Evolutionary conservation across 371 early-diverging fungal species (phyloP).

Genomic region (Saksenaea vasiformis): DNA sequence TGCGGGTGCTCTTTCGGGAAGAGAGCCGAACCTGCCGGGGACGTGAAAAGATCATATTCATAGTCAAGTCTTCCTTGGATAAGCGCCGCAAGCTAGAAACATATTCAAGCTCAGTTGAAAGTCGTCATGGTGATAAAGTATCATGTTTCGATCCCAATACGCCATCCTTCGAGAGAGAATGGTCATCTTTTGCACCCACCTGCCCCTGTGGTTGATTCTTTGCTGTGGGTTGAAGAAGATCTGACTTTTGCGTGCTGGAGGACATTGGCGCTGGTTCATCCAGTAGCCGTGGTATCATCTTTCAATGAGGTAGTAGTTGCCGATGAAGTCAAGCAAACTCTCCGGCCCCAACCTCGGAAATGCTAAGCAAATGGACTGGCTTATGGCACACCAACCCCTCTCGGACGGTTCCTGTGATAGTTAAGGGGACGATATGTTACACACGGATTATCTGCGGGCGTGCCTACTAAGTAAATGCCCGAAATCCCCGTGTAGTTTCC

Average conservation of each 20-base stretch:
- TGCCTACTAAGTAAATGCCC: too few species aligned
- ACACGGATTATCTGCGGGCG: too few species aligned
- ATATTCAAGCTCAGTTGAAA: background rate
- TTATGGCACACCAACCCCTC: too few species aligned
- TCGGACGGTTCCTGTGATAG: too few species aligned
- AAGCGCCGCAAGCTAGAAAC: conserved; percentile 40
- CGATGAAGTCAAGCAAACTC: too few species aligned
- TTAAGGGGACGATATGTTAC: too few species aligned
- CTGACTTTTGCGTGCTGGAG: conserved; percentile 1
- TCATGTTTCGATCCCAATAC: background rate
- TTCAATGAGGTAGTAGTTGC: too few species aligned
- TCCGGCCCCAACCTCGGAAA: too few species aligned
- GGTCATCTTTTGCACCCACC: background rate
- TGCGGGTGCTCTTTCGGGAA: conserved; percentile 30
- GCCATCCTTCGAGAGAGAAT: background rate
- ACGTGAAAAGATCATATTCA: conserved; percentile 31
- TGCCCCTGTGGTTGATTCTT: conserved; percentile 16
- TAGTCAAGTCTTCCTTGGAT: conserved; percentile 46
- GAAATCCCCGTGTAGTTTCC: too few species aligned
- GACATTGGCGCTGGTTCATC: conserved; percentile 5
- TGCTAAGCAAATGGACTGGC: too few species aligned
- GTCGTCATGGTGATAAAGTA: background rate
- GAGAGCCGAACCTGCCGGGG: conserved; percentile 8
- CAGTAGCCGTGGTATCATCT: conserved; percentile 13
- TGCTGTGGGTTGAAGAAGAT: conserved; percentile 11